phyloP scores from a whole-genome alignment of 106 monocot genomes.

The Alisma plantagoaquatica region DNA sequence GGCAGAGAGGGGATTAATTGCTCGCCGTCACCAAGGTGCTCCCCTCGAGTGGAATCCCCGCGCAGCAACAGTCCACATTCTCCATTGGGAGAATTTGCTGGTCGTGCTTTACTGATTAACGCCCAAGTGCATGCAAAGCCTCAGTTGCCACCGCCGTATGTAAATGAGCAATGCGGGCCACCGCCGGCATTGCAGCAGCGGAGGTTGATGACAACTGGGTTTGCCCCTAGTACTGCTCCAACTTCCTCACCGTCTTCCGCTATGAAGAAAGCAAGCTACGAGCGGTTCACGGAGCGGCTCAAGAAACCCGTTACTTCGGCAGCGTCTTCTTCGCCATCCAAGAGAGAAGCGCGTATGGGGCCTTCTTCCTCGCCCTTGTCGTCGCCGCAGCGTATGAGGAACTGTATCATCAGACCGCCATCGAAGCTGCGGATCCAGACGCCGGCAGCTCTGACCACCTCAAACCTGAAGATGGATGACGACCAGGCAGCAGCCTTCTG shows the following conservation, averaged over 20 bases:
- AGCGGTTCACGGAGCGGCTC: slow-evolving; percentile 14
- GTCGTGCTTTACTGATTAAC: too few species aligned
- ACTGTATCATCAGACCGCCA: too few species aligned
- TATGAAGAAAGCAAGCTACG: slow-evolving; percentile 4
- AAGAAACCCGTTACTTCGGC: slow-evolving; percentile 1
- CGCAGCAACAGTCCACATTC: neutral
- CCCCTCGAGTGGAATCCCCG: slow-evolving; percentile 4
- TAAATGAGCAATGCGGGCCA: neutral
- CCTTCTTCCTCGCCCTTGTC: too few species aligned
- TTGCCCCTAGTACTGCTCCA: too few species aligned
- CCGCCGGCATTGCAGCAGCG: neutral
- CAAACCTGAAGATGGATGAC: too few species aligned
- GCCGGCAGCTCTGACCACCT: too few species aligned
- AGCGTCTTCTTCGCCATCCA: too few species aligned
- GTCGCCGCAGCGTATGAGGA: too few species aligned
- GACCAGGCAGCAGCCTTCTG: too few species aligned
- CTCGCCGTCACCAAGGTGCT: neutral
- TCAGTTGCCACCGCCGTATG: neutral
- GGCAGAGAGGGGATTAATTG: too few species aligned
- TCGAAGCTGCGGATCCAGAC: too few species aligned
- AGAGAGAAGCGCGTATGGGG: too few species aligned
- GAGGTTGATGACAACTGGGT: neutral
- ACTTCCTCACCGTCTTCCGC: neutral
- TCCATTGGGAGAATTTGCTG: neutral
- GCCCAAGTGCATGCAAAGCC: neutral